phyloP scores from a whole-genome alignment of 108 stramenopile genomes.

The Cylindrotheca fusiformis region DNA sequence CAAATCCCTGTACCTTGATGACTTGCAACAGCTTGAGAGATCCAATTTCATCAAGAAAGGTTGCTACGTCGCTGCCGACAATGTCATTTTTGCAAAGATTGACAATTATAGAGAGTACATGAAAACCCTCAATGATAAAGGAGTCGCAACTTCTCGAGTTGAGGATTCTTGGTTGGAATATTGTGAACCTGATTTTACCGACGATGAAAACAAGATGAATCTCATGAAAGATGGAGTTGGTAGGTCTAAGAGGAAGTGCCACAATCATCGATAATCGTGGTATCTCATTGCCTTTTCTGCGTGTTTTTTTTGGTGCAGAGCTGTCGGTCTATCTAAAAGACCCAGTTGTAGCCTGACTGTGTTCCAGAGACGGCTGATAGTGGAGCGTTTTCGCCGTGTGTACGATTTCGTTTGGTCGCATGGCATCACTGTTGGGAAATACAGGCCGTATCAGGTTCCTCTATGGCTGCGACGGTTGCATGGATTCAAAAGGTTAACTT shows the following conservation, averaged over 20 bases:
- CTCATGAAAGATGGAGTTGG: constrained; percentile 19
- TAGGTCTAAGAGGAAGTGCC: no score
- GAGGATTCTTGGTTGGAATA: constrained; percentile 64
- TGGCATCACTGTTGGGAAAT: no score
- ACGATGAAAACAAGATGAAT: constrained; percentile 4
- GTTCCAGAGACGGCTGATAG: no score
- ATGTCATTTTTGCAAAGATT: constrained; percentile 76
- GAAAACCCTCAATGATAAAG: constrained; percentile 30
- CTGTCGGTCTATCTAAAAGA: constrained; percentile 15
- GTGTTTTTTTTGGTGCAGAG: background rate
- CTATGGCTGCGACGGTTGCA: no score
- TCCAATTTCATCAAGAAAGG: constrained; percentile 41
- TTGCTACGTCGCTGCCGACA: constrained; percentile 81
- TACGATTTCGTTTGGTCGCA: no score
- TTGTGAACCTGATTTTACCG: constrained; percentile 16
- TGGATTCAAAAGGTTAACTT: no score
- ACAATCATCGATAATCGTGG: no score
- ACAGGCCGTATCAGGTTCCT: no score
- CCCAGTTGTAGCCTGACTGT: no score
- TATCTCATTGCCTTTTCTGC: no score
- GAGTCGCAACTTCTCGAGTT: constrained; percentile 53
- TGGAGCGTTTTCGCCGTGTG: no score
- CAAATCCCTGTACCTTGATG: constrained; percentile 76
- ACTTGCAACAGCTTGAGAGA: constrained; percentile 61
- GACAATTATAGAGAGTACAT: constrained; percentile 76